Conservation (phyloP, 2,329 filamentous ascomycete species). For the Pseudogymnoascus sp. region DNA sequence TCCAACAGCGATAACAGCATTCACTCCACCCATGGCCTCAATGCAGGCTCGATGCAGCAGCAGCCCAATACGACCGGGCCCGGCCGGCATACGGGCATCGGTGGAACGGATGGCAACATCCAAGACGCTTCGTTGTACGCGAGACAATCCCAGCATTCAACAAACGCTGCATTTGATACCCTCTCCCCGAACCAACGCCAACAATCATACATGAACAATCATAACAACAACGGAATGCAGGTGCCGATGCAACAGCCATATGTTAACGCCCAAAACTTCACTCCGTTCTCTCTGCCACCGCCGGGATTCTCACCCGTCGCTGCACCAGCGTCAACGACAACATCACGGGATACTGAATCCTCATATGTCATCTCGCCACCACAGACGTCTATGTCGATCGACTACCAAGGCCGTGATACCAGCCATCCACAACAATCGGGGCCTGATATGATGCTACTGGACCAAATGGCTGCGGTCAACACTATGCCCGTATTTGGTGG, state of each 20-base stretch:
- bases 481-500: slow-evolving; percentile 82
- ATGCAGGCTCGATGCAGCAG: not conserved
- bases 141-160: not conserved
- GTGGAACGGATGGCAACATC: not conserved
- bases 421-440: slow-evolving; percentile 28
- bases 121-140: slow-evolving; percentile 24
- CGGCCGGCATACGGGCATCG: slow-evolving; percentile 8
- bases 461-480: slow-evolving; percentile 54
- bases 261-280: slow-evolving; percentile 52
- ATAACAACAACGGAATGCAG: slow-evolving; percentile 15
- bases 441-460: slow-evolving; percentile 49
- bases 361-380: slow-evolving; percentile 20
- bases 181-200: slow-evolving; percentile 22
- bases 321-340: slow-evolving; percentile 28
- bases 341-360: slow-evolving; percentile 23
- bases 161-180: not conserved
- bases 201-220: slow-evolving; percentile 9
- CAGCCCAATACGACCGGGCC: not conserved
- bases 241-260: slow-evolving; percentile 31
- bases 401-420: slow-evolving; percentile 26
- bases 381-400: slow-evolving; percentile 20
- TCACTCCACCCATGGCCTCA: slow-evolving; percentile 17
- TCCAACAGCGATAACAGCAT: slow-evolving; percentile 25
- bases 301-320: slow-evolving; percentile 41
- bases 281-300: slow-evolving; percentile 54